Evolutionary conservation across 108 stramenopile genomes (phyloP), one percentile per base, ranked within the genome.

Genomic region (Fistulifera pelliculosa): DNA sequence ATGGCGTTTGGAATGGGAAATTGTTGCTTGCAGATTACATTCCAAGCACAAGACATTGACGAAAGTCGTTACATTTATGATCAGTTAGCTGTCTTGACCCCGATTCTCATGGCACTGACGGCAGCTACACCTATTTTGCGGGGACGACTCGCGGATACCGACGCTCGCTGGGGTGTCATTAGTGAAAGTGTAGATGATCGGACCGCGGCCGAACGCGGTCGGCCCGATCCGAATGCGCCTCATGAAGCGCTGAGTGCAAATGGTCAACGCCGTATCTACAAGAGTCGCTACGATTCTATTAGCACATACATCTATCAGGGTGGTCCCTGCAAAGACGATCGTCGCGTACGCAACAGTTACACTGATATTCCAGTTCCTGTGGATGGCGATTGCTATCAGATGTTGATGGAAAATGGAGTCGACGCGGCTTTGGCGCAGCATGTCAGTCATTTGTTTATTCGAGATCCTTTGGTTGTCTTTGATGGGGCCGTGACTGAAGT

Each of bases 1-100:
- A 99, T 99, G 94, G 98, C 94, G 16, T 99, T 96, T 67, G 98
- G 98, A 17, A 99, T 99, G 98, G 98, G 98, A 14, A 95, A 94
- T 63, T 99, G 98, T 68, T 99, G 98, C 62, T 80, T 99, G 43
- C 98, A 99, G 60, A 95, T 99, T 52, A 98, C 96, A 27, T 96
- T 95, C 59, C 98, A 99, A 75, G 98, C 93, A 13, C 88, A 88
- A 49, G 96, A 99, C 73, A 50, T 96, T 10, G 91, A 89, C 43
- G 97, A 99, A 64, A 90, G 89, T 52, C 79, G 98, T 15, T 96
- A 84, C 74, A 80, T 98, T 35, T 99, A 97, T 70, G 98, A 99
- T 70, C 97, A 98, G 67, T 83, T 99, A 38, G 97, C 95, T 12
- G 95, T 98, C 12, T 81, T 99, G 73, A 88, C 93, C 3, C 98